phyloP scores from a whole-genome alignment of 345 rosid species.

The Microthlaspi erraticum region DNA sequence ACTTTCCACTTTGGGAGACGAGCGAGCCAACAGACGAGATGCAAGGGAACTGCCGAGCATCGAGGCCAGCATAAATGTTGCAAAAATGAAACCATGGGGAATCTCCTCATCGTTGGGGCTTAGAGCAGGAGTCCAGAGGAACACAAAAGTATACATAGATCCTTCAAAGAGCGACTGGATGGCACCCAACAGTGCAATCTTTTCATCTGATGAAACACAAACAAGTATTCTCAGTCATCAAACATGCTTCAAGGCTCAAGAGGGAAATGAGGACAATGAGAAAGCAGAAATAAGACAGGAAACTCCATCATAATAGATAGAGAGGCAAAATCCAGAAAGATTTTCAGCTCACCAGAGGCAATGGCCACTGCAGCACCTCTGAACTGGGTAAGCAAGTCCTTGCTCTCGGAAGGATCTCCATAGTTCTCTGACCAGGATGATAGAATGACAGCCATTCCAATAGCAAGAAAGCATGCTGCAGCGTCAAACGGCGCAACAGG shows the following conservation, averaged over 20 bases:
- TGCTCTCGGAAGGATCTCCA: conserved; percentile 92
- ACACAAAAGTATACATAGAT: conserved; percentile 98
- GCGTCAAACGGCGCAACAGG: conserved; percentile 99
- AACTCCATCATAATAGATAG: neutral
- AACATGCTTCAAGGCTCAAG: conserved; percentile 24
- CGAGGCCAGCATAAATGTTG: conserved; percentile 98
- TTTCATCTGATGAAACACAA: conserved; percentile 69
- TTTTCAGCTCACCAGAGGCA: conserved; percentile 72
- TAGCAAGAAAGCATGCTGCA: conserved; percentile 92
- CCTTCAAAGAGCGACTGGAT: conserved; percentile 99
- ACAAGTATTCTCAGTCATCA: conserved; percentile 1
- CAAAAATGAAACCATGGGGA: conserved; percentile 98
- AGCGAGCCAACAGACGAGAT: conserved; percentile 86
- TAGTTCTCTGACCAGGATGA: conserved; percentile 93
- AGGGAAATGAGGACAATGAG: neutral
- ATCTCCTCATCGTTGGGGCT: conserved; percentile 92
- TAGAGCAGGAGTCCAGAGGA: conserved; percentile 98
- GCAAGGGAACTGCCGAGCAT: conserved; percentile 98
- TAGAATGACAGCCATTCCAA: conserved; percentile 89
- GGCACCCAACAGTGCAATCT: conserved; percentile 94
- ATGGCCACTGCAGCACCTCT: conserved; percentile 94
- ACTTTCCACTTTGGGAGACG: conserved; percentile 82
- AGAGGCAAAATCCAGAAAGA: neutral
- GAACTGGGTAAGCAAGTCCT: conserved; percentile 90
- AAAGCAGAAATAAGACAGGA: neutral